Base-by-base conservation (phyloP, 1,284 basidiomycete species). In the Dichomitus squalens region DNA sequence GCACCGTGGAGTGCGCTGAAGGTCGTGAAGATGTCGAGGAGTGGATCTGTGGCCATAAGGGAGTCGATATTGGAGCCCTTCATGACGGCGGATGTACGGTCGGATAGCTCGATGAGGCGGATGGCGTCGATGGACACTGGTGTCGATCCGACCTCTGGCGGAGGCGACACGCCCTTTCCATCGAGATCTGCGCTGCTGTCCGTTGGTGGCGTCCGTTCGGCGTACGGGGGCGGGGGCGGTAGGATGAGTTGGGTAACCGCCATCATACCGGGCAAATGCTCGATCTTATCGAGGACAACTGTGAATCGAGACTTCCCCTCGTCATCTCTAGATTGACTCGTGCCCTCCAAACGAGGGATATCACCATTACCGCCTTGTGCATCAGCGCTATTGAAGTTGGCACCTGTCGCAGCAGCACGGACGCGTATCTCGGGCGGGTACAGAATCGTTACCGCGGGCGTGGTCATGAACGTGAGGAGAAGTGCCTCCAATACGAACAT, bases 401-500 rank as follows among this genome's bases (percentile, higher is more conserved):
- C 64, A 2, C 83, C 84, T 1, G 74, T 73, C 3, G 74, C 72
- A 0, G 76, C 67, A 9, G 78, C 79, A 25, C 79, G 80, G 0
- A 76, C 78, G 40, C 84, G 87, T 53, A 77, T 72, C 49, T 84
- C 78, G 5, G 82, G 83, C 1, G 94, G 94, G 68, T 96, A 96
- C 27, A 95, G 76, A 58, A 79, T 72, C 4, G 87, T 82, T 12
- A 95, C 93, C 47, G 90, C 78, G 1, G 95, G 95, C 0, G 94
- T 96, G 0, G 95, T 97, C 79, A 93, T 82, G 73, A 92, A 93
- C 0, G 95, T 97, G 49, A 96, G 79, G 25, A 91, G 72, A 49
- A 98, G 74, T 0, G 95, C 93, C 72, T 93, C 92, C 33, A 97
- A 76, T 23, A 96, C 94, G 65, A 98, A 96, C 93, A 98, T 97